These are phyloP conservation scores for Plasmodium relictum DNA, from an alignment of 169 alveolate genomes.

Conservation along the genomic window DNA sequence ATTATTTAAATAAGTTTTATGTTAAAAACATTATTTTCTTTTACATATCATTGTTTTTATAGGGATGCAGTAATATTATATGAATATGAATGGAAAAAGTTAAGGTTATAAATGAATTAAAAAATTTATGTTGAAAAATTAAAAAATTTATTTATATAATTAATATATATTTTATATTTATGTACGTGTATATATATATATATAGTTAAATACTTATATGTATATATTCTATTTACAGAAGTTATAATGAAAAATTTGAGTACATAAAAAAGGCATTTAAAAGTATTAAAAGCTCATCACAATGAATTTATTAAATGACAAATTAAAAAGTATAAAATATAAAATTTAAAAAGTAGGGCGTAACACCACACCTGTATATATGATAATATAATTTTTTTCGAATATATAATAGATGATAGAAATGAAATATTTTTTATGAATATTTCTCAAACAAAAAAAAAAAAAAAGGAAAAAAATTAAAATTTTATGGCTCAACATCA, in stretches of 20 bases:
- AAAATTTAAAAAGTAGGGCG: conserved; percentile 9
- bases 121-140: conserved; percentile 7
- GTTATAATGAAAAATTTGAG: conserved; percentile 62
- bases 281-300: conserved; percentile 48
- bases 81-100: conserved; percentile 73
- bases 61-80: conserved; percentile 49
- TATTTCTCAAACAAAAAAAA: not conserved
- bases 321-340: conserved; percentile 25
- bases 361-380: not conserved
- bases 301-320: conserved; percentile 25
- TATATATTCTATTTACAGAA: conserved; percentile 35
- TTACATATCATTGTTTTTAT: not conserved
- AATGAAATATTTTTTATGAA: not conserved
- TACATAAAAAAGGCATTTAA: conserved; percentile 73
- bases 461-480: not conserved
- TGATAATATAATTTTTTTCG: not conserved
- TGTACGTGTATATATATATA: conserved; percentile 9
- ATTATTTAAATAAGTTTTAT: not conserved
- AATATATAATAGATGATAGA: conserved; percentile 5
- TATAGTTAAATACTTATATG: not conserved
- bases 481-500: conserved; percentile 17
- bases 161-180: not conserved
- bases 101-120: conserved; percentile 38
- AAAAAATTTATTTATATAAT: conserved; percentile 15
- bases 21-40: not conserved